Conservation (phyloP, 768 basidiomycete genomes). For the Leccinum obscurum region DNA sequence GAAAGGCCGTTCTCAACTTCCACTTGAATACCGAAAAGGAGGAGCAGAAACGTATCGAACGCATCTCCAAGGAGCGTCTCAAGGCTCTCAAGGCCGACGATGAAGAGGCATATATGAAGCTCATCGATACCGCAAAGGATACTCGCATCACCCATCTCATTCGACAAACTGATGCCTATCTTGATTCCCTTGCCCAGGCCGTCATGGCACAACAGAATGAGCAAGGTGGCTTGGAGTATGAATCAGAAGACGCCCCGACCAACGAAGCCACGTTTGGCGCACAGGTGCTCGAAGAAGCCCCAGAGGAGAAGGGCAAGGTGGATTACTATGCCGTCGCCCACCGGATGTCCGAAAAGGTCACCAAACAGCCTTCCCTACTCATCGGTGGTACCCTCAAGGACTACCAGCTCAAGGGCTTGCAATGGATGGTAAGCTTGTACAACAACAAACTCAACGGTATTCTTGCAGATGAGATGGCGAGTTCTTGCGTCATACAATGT, state of each 20-base stretch:
- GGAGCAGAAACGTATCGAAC: slow-evolving; percentile 95
- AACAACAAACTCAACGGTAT: slow-evolving; percentile 97
- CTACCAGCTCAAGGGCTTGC: slow-evolving; percentile 91
- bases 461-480: slow-evolving; percentile 90
- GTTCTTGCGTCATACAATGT: slow-evolving; percentile 17
- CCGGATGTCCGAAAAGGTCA: slow-evolving; percentile 82
- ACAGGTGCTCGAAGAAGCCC: slow-evolving; percentile 59
- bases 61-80: slow-evolving; percentile 95
- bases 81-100: slow-evolving; percentile 97
- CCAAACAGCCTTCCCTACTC: slow-evolving; percentile 70
- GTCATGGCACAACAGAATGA: slow-evolving; percentile 92
- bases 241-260: slow-evolving; percentile 70
- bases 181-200: slow-evolving; percentile 93
- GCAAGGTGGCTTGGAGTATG: slow-evolving; percentile 46
- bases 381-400: slow-evolving; percentile 91
- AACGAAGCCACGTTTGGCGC: slow-evolving; percentile 93
- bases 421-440: slow-evolving; percentile 98
- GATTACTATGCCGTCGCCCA: slow-evolving; percentile 98
- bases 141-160: slow-evolving; percentile 97
- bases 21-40: slow-evolving; percentile 94
- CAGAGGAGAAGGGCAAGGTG: slow-evolving; percentile 69
- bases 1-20: slow-evolving; percentile 78
- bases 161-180: slow-evolving; percentile 90
- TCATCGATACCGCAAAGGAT: slow-evolving; percentile 98
- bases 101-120: slow-evolving; percentile 99